Evolutionary conservation across 768 basidiomycete genomes (phyloP), one percentile per base, ranked within the genome.

Genomic region (Trametes coccinea): DNA sequence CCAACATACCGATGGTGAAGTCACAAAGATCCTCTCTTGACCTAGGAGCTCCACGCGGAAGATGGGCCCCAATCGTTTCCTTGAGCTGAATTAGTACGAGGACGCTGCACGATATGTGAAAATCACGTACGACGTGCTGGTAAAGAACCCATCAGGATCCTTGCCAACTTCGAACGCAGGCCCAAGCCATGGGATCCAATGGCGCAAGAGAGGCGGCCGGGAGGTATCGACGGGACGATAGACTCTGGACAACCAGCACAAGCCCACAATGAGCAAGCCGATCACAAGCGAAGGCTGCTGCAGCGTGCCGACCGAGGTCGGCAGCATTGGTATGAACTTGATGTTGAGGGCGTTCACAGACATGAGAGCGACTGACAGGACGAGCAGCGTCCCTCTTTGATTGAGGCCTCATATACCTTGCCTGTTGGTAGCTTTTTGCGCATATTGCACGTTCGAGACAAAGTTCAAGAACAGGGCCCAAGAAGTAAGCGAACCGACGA

Each of bases 101-200:
- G 22, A 22, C 22, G 22, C 22, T 22, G 22, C 22, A 22, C 34
- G 11, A 37, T 5, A 11, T 37, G 34, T 37, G 34, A 11, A 37
- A 37, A 37, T 11, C 34, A 37, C 56, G 17, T 49, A 69, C 69
- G 55, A 57, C 43, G 62, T 63, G 29, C 46, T 59, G 17, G 34
- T 43, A 43, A 69, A 68, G 43, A 71, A 66, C 0, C n/a, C 52
- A 43, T 71, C 70, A 13, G 68, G 67, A 34, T 67, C 56, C 47
- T 45, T 62, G 17, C 68, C 66, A 40, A 70, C 50, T 7, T 52
- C 59, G 2, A 70, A 16, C 0, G 67, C 65, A 29, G 67, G 59
- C 27, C 69, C 67, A 4, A 70, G 14, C 67, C 69, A 68, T 60
- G 67, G 66, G 22, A 70, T 59, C 59, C 56, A 61, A 39, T 65